Evolutionary conservation across 2,329 filamentous ascomycete species (phyloP), one percentile per base, ranked within the genome.

Genomic region (Apiospora saccharicola): DNA sequence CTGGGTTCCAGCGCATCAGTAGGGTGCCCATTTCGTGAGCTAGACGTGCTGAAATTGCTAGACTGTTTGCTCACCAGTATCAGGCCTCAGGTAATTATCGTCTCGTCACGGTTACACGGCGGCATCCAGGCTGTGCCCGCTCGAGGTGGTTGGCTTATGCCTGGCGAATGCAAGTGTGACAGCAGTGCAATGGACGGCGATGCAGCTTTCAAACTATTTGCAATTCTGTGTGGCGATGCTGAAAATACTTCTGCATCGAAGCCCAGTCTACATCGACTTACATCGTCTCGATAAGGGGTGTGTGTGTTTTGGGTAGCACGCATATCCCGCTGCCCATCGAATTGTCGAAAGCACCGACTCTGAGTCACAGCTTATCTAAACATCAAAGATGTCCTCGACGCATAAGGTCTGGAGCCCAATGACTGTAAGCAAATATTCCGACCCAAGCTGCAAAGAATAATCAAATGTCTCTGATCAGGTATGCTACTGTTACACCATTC

Each of bases 131-230:
- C 34, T 12, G 57, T 41, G 57, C 30, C 34, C 57, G 57, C 19
- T 24, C 57, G 34, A 64, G 57, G 34, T 41, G 57, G 57, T 41
- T 24, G 34, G 57, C 57, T 34, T 64, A 22, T n/a, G 4, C 57
- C 57, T 64, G 57, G 30, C 57, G 57, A 61, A 64, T 64, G 57
- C 57, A 64, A 64, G 22, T 41, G 57, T 64, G 57, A 64, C 57
- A 64, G 57, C 57, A 19, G 34, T 64, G 57, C 57, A 41, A 64
- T 30, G 12, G 19, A n/a, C 26, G 19, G 41, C 22, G 30, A 41
- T 22, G 57, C 57, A 64, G 57, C 34, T 37, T 64, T 64, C 30
- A 64, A n/a, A 19, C 41, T 41, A 1, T 13, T 51, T n/a, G n/a
- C 53, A 61, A 61, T 61, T 37, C 24, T 34, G 57, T 64, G 57